These are phyloP conservation scores for Starmerella vitae DNA, from an alignment of 805 yeast species.

Conservation along the genomic window DNA sequence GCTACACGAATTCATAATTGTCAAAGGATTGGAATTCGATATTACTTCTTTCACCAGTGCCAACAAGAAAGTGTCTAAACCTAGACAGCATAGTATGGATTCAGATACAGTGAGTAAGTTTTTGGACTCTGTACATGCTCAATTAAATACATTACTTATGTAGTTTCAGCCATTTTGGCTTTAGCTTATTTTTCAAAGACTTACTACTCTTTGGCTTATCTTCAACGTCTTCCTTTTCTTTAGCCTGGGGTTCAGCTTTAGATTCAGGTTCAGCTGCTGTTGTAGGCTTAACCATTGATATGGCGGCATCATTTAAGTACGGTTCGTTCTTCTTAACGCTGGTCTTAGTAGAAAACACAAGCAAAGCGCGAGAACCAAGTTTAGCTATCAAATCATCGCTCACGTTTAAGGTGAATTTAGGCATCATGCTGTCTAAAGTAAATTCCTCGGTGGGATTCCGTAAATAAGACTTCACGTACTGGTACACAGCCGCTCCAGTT, in stretches of 20 bases:
- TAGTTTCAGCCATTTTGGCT: constrained; percentile 22
- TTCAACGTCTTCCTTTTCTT: neutral
- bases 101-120: too few relatives aligned
- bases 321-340: constrained; percentile 3
- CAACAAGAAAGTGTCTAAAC: too few relatives aligned
- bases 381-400: constrained; percentile 28
- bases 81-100: too few relatives aligned
- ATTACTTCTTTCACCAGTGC: too few relatives aligned
- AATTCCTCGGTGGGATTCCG: constrained; percentile 27
- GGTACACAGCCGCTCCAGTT: constrained; percentile 29
- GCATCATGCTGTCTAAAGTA: constrained; percentile 37
- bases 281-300: constrained; percentile 3
- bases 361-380: constrained; percentile 37
- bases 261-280: neutral
- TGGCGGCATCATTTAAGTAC: constrained; percentile 15
- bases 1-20: constrained; percentile 1
- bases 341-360: constrained; percentile 28
- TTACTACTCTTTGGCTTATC: neutral
- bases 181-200: constrained; percentile 3
- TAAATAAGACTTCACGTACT: constrained; percentile 25
- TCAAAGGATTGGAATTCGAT: too few relatives aligned
- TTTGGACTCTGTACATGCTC: too few relatives aligned
- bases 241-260: neutral
- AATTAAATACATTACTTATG: too few relatives aligned
- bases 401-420: constrained; percentile 29